Evolutionary conservation across 257 asterid genomes (phyloP).

Genomic region (Lantana camara): DNA sequence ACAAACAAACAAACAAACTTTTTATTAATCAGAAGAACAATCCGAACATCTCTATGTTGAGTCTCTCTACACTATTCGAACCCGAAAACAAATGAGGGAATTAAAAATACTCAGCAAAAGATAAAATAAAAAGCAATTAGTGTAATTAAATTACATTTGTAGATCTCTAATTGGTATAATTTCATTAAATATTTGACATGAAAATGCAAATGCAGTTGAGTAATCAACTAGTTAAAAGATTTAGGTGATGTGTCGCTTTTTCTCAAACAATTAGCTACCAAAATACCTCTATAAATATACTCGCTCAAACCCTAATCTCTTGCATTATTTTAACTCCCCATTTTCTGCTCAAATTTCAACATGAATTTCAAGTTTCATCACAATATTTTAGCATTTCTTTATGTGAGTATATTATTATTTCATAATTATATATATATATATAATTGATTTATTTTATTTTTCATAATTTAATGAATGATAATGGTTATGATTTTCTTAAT

Average conservation of each 20-base stretch:
- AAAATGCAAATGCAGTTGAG: conserved; percentile 41
- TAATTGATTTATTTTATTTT: background rate
- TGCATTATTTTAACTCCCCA: background rate
- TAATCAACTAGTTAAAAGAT: conserved; percentile 33
- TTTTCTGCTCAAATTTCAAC: background rate
- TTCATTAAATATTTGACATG: conserved; percentile 38
- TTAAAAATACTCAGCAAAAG: no score
- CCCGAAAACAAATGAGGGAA: no score
- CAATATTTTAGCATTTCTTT: conserved; percentile 51
- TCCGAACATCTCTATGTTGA: no score
- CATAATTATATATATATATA: no score
- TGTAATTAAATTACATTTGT: no score
- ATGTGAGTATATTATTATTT: conserved; percentile 48
- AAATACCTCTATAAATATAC: background rate
- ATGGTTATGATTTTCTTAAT: no score
- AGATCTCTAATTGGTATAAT: background rate
- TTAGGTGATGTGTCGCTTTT: conserved; percentile 42
- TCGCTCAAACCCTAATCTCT: no score
- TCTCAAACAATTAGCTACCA: background rate
- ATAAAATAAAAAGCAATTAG: no score
- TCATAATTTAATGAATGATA: no score
- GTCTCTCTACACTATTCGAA: no score
- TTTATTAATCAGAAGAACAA: no score
- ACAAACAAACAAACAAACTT: no score
- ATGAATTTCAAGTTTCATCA: conserved; percentile 61